phyloP scores from a whole-genome alignment of 768 basidiomycete species.

The Lactifluus volemus region DNA sequence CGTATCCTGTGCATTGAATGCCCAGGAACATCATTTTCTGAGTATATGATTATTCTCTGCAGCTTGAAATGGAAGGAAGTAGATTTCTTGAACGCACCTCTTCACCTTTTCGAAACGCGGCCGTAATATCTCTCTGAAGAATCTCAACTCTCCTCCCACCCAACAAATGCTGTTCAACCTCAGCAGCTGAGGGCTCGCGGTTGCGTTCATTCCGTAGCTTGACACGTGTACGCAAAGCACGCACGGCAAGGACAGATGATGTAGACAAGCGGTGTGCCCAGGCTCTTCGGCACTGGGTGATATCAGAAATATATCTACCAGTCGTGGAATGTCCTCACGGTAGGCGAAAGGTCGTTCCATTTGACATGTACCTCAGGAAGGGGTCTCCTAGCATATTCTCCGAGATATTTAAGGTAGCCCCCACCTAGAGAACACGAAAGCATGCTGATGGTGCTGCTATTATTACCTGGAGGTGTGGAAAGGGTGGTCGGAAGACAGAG shows the following conservation, averaged over 20 bases:
- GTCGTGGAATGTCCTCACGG: background rate
- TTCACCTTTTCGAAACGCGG: background rate
- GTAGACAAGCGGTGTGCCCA: background rate
- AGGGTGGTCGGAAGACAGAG: background rate
- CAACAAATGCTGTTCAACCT: background rate
- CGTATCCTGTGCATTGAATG: background rate
- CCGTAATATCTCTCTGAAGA: background rate
- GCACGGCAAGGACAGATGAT: fast-evolving
- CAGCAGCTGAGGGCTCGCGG: slow-evolving; percentile 2
- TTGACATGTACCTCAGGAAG: background rate
- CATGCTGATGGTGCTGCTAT: background rate
- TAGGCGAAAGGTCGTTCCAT: background rate
- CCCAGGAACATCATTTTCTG: background rate
- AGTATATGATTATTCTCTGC: background rate
- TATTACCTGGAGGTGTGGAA: background rate
- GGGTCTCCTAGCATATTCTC: background rate
- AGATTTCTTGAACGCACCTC: background rate
- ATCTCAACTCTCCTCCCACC: background rate
- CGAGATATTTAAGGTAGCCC: background rate
- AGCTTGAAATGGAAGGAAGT: background rate
- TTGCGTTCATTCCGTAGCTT: background rate
- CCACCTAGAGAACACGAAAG: background rate
- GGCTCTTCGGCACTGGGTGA: background rate
- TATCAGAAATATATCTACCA: background rate
- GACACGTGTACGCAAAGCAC: background rate